Conservation (phyloP, 331 rosid species). For the Spiraea crenata region DNA sequence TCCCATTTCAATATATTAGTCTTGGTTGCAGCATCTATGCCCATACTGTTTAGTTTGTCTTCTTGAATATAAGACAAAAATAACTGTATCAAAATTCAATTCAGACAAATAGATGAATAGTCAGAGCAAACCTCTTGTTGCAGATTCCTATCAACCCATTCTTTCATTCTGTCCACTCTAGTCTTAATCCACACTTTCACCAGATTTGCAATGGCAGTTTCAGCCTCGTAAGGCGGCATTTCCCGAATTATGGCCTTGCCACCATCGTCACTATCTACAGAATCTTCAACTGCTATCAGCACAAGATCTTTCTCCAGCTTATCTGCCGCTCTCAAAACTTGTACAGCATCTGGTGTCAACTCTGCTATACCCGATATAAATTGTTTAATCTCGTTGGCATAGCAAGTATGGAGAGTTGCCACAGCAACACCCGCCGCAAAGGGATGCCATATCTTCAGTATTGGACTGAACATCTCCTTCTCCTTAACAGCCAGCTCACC, state of each 20-base stretch:
- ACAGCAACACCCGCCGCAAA: conserved; percentile 94
- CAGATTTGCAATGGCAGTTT: conserved; percentile 74
- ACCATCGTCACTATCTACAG: conserved; percentile 97
- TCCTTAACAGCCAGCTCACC: conserved; percentile 76
- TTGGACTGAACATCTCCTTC: conserved; percentile 80
- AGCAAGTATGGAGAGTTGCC: conserved; percentile 93
- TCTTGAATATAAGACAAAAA: neutral
- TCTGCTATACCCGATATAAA: conserved; percentile 65
- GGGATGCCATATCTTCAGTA: conserved; percentile 87
- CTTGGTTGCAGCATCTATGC: neutral
- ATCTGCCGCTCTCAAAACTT: conserved; percentile 86
- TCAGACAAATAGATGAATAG: neutral
- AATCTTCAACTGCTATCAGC: conserved; percentile 91
- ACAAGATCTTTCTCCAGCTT: conserved; percentile 98
- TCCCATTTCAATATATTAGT: too few relatives aligned
- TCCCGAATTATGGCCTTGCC: conserved; percentile 93
- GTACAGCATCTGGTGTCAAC: conserved; percentile 90
- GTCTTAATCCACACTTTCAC: conserved; percentile 82
- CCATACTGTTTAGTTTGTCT: neutral
- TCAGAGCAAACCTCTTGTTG: conserved; percentile 75
- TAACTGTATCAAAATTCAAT: neutral
- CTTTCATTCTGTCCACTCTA: conserved; percentile 83
- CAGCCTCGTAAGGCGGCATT: conserved; percentile 98
- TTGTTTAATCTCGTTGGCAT: conserved; percentile 76
- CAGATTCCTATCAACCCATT: conserved; percentile 83